Evolutionary conservation across 139 green algal species (phyloP).

Genomic region (Picochlorum sp.): DNA sequence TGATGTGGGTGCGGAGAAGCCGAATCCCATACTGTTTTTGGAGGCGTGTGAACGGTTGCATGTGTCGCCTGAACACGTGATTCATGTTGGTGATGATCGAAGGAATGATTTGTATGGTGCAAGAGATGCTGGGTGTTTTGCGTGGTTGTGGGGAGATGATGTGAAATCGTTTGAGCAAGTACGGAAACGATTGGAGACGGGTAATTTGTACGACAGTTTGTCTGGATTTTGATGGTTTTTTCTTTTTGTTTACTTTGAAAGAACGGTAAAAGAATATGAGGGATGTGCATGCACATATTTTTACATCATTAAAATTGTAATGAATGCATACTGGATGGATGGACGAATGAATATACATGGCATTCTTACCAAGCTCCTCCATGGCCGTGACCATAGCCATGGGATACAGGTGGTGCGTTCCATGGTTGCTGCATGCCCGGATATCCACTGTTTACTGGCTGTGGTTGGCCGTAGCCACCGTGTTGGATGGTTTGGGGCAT

Average conservation of each 20-base stretch:
- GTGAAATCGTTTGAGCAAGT: slow-evolving; percentile 70
- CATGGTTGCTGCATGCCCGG: not conserved
- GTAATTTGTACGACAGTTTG: slow-evolving; percentile 5
- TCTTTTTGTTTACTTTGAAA: not conserved
- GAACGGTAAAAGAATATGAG: not conserved
- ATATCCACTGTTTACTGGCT: not conserved
- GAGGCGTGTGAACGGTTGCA: slow-evolving; percentile 31
- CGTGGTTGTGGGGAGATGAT: slow-evolving; percentile 76
- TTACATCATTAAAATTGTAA: not conserved
- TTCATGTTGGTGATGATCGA: slow-evolving; percentile 72
- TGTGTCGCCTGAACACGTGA: slow-evolving; percentile 30
- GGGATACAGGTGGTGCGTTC: not conserved
- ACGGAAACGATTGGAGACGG: slow-evolving; percentile 11
- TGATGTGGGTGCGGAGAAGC: slow-evolving; percentile 76
- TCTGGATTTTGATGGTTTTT: not conserved
- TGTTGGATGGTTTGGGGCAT: not conserved
- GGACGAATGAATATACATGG: too few relatives aligned
- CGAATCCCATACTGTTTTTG: slow-evolving; percentile 76
- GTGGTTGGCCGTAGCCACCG: not conserved
- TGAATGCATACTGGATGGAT: too few relatives aligned
- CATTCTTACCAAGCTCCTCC: too few relatives aligned
- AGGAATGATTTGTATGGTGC: slow-evolving; percentile 82
- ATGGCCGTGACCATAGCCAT: too few relatives aligned
- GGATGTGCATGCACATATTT: not conserved
- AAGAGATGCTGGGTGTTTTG: slow-evolving; percentile 61